These are phyloP conservation scores for Vickermania ingenoplastis DNA, from an alignment of 208 protist genomes.

Conservation along the genomic window DNA sequence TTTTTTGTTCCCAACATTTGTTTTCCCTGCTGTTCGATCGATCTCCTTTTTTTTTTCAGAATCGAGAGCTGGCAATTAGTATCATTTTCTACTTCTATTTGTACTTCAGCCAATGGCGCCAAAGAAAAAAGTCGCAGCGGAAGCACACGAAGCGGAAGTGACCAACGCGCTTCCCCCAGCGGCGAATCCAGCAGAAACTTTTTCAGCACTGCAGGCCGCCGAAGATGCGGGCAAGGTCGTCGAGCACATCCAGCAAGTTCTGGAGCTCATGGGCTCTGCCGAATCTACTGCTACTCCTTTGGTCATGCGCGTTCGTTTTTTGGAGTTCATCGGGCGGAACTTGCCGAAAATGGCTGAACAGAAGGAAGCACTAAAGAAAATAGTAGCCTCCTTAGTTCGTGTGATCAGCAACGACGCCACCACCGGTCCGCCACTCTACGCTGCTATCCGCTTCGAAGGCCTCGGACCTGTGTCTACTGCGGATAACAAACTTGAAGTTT, in stretches of 20 bases:
- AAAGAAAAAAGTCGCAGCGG: conserved; percentile 37
- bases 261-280: conserved; percentile 40
- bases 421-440: conserved; percentile 62
- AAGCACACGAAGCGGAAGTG: conserved; percentile 7
- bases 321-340: conserved; percentile 72
- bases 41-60: no score
- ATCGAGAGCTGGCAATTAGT: no score
- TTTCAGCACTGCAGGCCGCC: conserved; percentile 10
- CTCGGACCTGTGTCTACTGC: conserved; percentile 71
- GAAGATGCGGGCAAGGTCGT: conserved; percentile 19
- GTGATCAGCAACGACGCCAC: conserved; percentile 66
- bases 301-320: conserved; percentile 60
- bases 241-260: conserved; percentile 63
- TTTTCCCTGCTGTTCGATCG: neutral
- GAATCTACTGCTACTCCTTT: conserved; percentile 52
- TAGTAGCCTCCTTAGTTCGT: conserved; percentile 71
- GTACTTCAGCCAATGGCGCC: conserved; percentile 63
- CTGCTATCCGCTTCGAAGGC: conserved; percentile 65
- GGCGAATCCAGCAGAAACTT: neutral
- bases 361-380: conserved; percentile 46
- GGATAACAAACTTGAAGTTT: conserved; percentile 73
- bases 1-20: neutral
- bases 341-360: conserved; percentile 6
- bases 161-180: neutral
- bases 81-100: no score